phyloP scores from a whole-genome alignment of 2,329 filamentous ascomycete genomes.

The Colletotrichum magnum region DNA sequence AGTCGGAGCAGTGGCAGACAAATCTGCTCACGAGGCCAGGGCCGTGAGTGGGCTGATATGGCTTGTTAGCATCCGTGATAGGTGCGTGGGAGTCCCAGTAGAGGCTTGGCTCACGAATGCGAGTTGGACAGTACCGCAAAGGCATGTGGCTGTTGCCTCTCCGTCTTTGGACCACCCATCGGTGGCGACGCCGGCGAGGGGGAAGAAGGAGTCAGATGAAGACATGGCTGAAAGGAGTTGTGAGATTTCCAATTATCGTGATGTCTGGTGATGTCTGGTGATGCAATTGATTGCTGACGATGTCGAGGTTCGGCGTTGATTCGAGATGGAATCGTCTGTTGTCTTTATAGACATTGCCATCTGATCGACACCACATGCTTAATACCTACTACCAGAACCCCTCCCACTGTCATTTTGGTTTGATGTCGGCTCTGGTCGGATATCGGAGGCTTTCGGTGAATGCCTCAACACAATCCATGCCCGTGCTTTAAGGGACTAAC shows the following conservation, averaged over 20 bases:
- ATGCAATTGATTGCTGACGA: background rate
- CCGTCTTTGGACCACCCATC: conserved; percentile 62
- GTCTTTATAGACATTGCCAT: background rate
- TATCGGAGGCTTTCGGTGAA: background rate
- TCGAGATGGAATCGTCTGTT: background rate
- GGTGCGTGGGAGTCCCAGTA: background rate
- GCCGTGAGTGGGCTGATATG: conserved; percentile 57
- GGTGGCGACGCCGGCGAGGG: conserved; percentile 51
- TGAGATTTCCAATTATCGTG: background rate
- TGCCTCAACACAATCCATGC: background rate
- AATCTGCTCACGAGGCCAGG: conserved; percentile 64
- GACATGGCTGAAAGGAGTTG: background rate
- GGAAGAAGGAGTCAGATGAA: conserved; percentile 45
- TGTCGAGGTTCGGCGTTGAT: background rate
- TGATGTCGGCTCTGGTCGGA: no score
- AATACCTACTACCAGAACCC: no score
- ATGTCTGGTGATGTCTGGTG: background rate
- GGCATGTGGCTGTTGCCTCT: conserved; percentile 71
- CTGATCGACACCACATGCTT: no score
- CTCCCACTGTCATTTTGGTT: background rate
- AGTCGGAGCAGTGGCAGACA: conserved; percentile 73
- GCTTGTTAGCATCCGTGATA: background rate
- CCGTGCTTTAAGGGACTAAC: no score
- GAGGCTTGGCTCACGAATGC: conserved; percentile 58
- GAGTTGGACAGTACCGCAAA: conserved; percentile 69